These are phyloP conservation scores for Actinomortierella ambigua DNA, from an alignment of 371 early-diverging fungal species.

Conservation along the genomic window DNA sequence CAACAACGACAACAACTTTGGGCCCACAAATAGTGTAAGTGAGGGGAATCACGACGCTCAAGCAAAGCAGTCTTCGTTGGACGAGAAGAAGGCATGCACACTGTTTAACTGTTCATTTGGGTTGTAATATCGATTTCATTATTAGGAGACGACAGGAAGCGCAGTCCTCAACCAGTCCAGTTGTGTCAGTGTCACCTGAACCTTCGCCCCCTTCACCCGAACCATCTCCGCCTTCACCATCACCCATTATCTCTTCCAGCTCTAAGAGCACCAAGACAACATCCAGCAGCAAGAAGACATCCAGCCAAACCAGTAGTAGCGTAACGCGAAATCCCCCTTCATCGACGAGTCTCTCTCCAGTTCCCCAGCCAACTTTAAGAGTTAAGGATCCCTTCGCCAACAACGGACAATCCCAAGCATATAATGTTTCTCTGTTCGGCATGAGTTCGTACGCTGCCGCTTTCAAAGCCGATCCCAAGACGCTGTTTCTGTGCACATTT, in stretches of 20 bases:
- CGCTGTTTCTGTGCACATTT: slow-evolving; percentile 48
- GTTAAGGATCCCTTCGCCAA: slow-evolving; percentile 22
- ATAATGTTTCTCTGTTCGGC: slow-evolving; percentile 47
- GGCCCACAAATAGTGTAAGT: too few species aligned
- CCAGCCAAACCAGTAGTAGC: too few species aligned
- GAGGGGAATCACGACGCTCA: too few species aligned
- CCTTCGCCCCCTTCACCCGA: slow-evolving; percentile 8
- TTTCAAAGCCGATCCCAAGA: slow-evolving; percentile 49
- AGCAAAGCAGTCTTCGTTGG: too few species aligned
- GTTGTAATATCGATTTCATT: too few species aligned
- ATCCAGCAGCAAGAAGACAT: not conserved
- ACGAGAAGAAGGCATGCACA: too few species aligned
- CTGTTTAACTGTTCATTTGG: too few species aligned
- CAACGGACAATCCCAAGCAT: slow-evolving; percentile 2
- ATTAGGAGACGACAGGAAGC: too few species aligned
- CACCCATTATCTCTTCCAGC: too few species aligned
- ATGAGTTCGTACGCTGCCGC: slow-evolving; percentile 52
- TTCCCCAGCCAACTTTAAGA: too few species aligned
- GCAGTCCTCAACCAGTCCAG: too few species aligned
- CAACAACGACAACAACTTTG: not conserved
- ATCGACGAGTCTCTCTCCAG: too few species aligned
- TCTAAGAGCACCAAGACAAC: not conserved
- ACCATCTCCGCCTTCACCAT: slow-evolving; percentile 3
- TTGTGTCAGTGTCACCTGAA: not conserved
- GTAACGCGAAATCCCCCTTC: not conserved